A percentile compares a stretch with the other conserved stretches of the same genome.
Evolutionary conservation across 768 basidiomycete genomes (phyloP).

Genomic region (Mycena maculata): DNA sequence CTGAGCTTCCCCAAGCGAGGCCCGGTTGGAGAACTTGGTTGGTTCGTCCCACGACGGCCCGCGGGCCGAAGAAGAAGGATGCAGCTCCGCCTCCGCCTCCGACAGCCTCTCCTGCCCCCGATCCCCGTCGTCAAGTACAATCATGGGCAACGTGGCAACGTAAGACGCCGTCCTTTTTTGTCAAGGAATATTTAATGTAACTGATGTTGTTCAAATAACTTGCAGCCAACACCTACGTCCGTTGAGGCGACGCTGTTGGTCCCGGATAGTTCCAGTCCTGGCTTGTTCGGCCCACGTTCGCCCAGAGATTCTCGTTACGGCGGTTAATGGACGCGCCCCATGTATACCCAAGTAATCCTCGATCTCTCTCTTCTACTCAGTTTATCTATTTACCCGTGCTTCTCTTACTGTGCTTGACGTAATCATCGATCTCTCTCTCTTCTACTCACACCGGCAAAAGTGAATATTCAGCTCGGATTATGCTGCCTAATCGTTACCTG

Average conservation of each 20-base stretch:
- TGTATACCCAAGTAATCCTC: no score
- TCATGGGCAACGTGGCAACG: constrained; percentile 79
- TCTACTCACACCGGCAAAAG: no score
- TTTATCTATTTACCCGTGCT: no score
- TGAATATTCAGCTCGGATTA: no score
- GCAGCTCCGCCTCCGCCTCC: constrained; percentile 48
- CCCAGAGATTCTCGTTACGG: no score
- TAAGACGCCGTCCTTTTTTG: constrained; percentile 50
- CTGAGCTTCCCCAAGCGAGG: constrained; percentile 57
- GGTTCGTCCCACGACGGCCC: constrained; percentile 48
- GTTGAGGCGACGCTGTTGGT: constrained; percentile 70
- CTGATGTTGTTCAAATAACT: background rate
- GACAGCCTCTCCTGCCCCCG: constrained; percentile 46
- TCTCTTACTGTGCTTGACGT: no score
- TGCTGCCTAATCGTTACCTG: no score
- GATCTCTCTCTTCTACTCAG: no score
- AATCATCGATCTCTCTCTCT: no score
- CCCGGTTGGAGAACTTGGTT: constrained; percentile 79
- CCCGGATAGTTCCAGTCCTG: constrained; percentile 68
- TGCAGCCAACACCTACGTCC: constrained; percentile 72
- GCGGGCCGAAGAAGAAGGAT: constrained; percentile 62
- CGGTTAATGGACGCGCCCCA: no score
- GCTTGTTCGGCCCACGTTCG: no score
- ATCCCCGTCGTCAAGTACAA: constrained; percentile 57
- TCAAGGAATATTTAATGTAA: background rate